These are phyloP conservation scores for Friedmanniomyces simplex DNA, from an alignment of 495 filamentous ascomycete species.

Conservation along the genomic window DNA sequence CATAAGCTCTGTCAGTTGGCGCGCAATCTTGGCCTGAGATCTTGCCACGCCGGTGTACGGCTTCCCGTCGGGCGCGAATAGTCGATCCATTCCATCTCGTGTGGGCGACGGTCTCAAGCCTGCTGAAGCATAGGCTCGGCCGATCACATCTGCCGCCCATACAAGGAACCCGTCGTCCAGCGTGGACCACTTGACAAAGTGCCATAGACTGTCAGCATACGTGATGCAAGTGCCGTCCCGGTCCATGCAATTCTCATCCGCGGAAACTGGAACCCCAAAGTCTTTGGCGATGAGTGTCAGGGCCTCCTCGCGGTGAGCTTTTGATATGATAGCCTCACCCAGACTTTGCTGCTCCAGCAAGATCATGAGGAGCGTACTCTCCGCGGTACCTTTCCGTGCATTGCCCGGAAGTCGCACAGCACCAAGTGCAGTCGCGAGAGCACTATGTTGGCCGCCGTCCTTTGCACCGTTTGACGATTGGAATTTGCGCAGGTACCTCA, in stretches of 20 bases:
- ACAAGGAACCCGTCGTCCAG: conserved; percentile 44
- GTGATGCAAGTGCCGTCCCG: conserved; percentile 48
- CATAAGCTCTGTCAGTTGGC: not conserved
- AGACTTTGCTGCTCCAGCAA: conserved; percentile 43
- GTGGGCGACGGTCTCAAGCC: conserved; percentile 3
- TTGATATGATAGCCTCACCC: conserved; percentile 57
- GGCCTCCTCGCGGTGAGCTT: conserved; percentile 48
- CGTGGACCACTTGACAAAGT: conserved; percentile 26
- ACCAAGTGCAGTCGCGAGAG: not conserved
- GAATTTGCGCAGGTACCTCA: conserved; percentile 48
- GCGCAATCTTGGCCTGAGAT: conserved; percentile 24
- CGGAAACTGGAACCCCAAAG: conserved; percentile 50
- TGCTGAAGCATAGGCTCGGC: conserved; percentile 63
- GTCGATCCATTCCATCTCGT: not conserved
- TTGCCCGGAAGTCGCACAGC: conserved; percentile 37
- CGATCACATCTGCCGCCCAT: conserved; percentile 78
- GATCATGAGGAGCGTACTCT: conserved; percentile 62
- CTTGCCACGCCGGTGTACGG: conserved; percentile 33
- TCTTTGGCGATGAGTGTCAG: conserved; percentile 62
- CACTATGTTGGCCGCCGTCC: not conserved
- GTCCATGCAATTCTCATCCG: conserved; percentile 50
- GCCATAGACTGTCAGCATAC: conserved; percentile 49
- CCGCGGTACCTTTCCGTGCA: conserved; percentile 48
- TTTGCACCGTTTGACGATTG: not conserved
- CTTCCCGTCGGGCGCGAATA: not conserved